phyloP scores from a whole-genome alignment of 1,284 basidiomycete species.

The Boletellus deceptivus region DNA sequence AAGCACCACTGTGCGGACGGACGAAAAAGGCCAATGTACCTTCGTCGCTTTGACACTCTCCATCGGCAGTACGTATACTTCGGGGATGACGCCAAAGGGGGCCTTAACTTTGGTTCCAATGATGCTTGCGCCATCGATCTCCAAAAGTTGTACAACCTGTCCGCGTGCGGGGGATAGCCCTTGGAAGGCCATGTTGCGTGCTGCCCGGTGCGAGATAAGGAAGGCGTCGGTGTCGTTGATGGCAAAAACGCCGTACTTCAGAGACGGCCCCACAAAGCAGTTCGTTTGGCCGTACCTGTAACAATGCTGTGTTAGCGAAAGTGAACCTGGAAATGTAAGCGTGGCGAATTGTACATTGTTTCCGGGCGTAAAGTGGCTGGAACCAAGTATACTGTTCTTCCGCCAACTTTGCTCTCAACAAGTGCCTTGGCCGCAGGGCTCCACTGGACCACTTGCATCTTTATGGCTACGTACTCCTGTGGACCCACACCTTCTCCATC shows the following conservation, averaged over 20 bases:
- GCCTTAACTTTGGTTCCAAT: constrained; percentile 92
- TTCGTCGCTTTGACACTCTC: constrained; percentile 95
- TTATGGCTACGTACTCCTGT: constrained; percentile 94
- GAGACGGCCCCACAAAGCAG: constrained; percentile 89
- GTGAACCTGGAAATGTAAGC: constrained; percentile 8
- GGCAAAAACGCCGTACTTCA: constrained; percentile 93
- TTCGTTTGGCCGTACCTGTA: constrained; percentile 96
- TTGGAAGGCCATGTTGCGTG: constrained; percentile 98
- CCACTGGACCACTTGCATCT: constrained; percentile 93
- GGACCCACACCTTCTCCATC: constrained; percentile 95
- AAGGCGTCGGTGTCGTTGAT: constrained; percentile 87
- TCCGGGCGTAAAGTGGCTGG: constrained; percentile 96
- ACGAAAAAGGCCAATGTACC: constrained; percentile 33
- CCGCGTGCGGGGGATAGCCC: constrained; percentile 73
- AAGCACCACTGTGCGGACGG: constrained; percentile 1
- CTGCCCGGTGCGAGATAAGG: constrained; percentile 87
- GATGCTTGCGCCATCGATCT: constrained; percentile 77
- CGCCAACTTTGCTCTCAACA: constrained; percentile 68
- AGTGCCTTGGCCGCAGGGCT: constrained; percentile 57
- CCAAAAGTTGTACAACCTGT: constrained; percentile 68
- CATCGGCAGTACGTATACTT: constrained; percentile 98
- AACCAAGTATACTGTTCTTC: constrained; percentile 86
- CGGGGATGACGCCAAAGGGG: constrained; percentile 78
- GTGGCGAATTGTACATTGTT: constrained; percentile 70
- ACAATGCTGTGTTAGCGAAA: constrained; percentile 6